Conservation (phyloP, 306 rosid genomes). For the Adenanthera pavonina region DNA sequence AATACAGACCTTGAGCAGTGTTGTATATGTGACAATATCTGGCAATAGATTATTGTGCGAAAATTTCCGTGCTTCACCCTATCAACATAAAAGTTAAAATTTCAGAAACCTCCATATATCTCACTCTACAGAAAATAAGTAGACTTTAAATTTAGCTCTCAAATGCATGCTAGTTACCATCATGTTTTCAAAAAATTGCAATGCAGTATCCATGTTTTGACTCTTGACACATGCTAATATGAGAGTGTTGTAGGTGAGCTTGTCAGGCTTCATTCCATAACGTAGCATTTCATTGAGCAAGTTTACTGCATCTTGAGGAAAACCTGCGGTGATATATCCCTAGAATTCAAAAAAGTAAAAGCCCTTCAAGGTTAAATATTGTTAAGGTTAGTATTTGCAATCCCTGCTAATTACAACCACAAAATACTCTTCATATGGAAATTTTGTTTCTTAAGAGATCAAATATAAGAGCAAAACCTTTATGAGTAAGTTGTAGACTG, state of each 20-base stretch:
- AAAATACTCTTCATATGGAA: conserved; percentile 11
- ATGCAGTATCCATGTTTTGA: conserved; percentile 64
- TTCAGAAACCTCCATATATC: conserved; percentile 38
- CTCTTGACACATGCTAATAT: conserved; percentile 74
- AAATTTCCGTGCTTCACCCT: conserved; percentile 59
- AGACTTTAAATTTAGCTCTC: conserved; percentile 60
- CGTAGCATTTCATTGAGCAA: conserved; percentile 58
- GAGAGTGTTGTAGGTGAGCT: conserved; percentile 80
- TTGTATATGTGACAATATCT: conserved; percentile 77
- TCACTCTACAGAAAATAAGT: conserved; percentile 25
- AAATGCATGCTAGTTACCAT: conserved; percentile 65
- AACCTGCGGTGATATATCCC: conserved; percentile 78
- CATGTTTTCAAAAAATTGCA: conserved; percentile 77
- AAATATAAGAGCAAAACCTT: conserved; percentile 62
- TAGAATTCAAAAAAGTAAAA: conserved; percentile 40
- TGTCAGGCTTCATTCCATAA: conserved; percentile 73
- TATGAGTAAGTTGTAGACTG: conserved; percentile 77
- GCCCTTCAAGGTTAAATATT: neutral
- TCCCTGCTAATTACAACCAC: neutral
- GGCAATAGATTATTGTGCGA: conserved; percentile 59
- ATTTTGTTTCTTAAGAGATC: conserved; percentile 40
- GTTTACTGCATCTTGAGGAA: conserved; percentile 65
- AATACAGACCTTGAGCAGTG: conserved; percentile 69
- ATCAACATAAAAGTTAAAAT: conserved; percentile 31
- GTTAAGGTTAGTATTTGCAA: conserved; percentile 2